phyloP scores from a whole-genome alignment of 2,329 filamentous ascomycete genomes.

The Penicillium sp. region DNA sequence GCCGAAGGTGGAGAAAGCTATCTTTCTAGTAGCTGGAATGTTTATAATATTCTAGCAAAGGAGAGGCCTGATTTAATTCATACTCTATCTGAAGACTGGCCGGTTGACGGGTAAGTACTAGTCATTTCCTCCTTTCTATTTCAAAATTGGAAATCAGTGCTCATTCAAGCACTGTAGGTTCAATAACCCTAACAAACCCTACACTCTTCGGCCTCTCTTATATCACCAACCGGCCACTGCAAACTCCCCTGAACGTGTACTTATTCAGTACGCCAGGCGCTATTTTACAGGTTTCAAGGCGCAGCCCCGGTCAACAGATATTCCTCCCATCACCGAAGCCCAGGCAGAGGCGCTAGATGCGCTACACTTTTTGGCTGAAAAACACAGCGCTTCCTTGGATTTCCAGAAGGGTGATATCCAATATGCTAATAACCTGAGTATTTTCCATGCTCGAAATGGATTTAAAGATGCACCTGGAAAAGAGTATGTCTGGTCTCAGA shows the following conservation, averaged over 20 bases:
- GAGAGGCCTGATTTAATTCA: constrained; percentile 58
- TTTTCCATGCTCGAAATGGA: constrained; percentile 56
- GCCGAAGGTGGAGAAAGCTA: constrained; percentile 58
- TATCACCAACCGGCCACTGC: constrained; percentile 58
- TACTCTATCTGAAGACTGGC: constrained; percentile 55
- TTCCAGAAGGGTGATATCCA: constrained; percentile 57
- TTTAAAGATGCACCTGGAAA: constrained; percentile 47
- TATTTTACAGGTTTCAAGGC: constrained; percentile 58
- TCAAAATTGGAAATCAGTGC: not conserved
- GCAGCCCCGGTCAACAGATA: constrained; percentile 45
- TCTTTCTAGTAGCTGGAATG: constrained; percentile 56
- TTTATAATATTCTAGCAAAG: constrained; percentile 60
- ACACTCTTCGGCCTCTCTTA: constrained; percentile 47
- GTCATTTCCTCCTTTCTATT: not conserved
- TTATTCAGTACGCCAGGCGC: constrained; percentile 65
- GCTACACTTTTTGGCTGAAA: constrained; percentile 54
- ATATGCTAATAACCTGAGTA: constrained; percentile 57
- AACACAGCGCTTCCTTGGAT: constrained; percentile 47
- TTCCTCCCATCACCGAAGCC: constrained; percentile 56
- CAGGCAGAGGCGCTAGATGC: constrained; percentile 59
- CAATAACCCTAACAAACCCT: constrained; percentile 53
- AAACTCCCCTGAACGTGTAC: constrained; percentile 55
- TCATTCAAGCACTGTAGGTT: constrained; percentile 49
- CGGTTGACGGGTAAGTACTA: constrained; percentile 47
- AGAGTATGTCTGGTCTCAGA: constrained; percentile 36